These are phyloP conservation scores for Didymellaceae sp. DNA, from an alignment of 2,329 filamentous ascomycete genomes.

Conservation along the genomic window DNA sequence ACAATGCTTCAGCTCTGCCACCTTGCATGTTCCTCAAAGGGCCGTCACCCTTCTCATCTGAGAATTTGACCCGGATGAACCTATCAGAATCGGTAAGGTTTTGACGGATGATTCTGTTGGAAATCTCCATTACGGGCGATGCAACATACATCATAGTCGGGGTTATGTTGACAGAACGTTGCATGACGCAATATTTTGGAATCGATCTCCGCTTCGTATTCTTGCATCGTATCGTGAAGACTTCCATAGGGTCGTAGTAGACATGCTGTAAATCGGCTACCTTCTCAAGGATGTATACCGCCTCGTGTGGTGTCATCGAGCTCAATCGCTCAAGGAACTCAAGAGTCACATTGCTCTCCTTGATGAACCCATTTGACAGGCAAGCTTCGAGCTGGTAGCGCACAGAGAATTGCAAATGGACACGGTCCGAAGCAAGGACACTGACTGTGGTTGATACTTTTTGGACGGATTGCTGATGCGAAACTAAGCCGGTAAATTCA, in stretches of 20 bases:
- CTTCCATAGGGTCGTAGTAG: conserved; percentile 72
- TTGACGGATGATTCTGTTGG: conserved; percentile 82
- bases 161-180: conserved; percentile 80
- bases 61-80: conserved; percentile 89
- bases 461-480: conserved; percentile 31
- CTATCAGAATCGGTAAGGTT: conserved; percentile 73
- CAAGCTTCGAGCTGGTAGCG: conserved; percentile 94
- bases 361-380: conserved; percentile 78
- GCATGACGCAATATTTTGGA: conserved; percentile 74
- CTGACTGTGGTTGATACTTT: conserved; percentile 28
- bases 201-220: conserved; percentile 52
- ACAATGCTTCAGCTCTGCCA: conserved; percentile 63
- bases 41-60: conserved; percentile 72
- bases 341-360: conserved; percentile 73
- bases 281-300: conserved; percentile 74
- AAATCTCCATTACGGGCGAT: conserved; percentile 81
- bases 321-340: conserved; percentile 71
- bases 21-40: conserved; percentile 40
- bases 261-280: conserved; percentile 68
- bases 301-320: conserved; percentile 59
- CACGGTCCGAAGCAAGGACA: conserved; percentile 40
- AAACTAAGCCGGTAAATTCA: conserved; percentile 33
- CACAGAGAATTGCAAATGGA: conserved; percentile 64
- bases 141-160: conserved; percentile 82
- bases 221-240: conserved; percentile 64